These are phyloP conservation scores for Candida anutae DNA, from an alignment of 1,139 yeast species.

Conservation along the genomic window DNA sequence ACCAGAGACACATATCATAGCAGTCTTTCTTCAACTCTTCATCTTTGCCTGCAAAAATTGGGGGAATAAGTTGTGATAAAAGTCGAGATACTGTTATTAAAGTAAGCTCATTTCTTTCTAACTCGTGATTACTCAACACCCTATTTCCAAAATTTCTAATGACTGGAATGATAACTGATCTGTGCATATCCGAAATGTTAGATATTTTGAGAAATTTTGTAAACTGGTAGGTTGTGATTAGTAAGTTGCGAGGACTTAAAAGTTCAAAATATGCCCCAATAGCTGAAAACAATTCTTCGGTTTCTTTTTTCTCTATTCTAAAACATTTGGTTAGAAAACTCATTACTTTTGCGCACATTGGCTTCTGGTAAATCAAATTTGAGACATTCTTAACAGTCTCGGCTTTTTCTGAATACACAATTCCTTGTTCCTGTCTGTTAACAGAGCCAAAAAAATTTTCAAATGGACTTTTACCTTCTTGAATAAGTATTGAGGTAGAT, in stretches of 20 bases:
- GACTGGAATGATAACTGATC: conserved; percentile 6
- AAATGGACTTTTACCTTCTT: too few relatives aligned
- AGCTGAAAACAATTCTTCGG: conserved; percentile 3
- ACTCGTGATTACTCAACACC: conserved; percentile 16
- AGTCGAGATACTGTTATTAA: conserved; percentile 19
- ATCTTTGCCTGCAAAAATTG: conserved; percentile 6
- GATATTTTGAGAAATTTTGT: conserved; percentile 2
- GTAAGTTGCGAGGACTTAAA: conserved; percentile 4
- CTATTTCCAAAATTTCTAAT: conserved; percentile 25
- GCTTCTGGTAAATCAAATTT: too few relatives aligned
- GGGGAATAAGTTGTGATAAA: conserved; percentile 11
- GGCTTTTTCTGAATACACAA: too few relatives aligned
- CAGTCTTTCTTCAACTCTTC: conserved; percentile 21
- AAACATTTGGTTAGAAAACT: too few relatives aligned
- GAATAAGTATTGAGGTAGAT: too few relatives aligned
- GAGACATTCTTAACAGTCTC: too few relatives aligned
- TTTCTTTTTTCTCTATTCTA: conserved; percentile 1
- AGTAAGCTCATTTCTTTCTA: conserved; percentile 30
- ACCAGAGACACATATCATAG: conserved; percentile 28
- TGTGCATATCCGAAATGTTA: conserved; percentile 1
- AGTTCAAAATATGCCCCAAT: conserved; percentile 3
- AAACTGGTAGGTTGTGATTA: conserved; percentile 3
- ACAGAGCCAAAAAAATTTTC: too few relatives aligned
- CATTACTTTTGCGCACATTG: too few relatives aligned
- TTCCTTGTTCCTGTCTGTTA: too few relatives aligned